These are phyloP conservation scores for Ustulina deusta DNA, from an alignment of 2,329 filamentous ascomycete genomes.

Conservation along the genomic window DNA sequence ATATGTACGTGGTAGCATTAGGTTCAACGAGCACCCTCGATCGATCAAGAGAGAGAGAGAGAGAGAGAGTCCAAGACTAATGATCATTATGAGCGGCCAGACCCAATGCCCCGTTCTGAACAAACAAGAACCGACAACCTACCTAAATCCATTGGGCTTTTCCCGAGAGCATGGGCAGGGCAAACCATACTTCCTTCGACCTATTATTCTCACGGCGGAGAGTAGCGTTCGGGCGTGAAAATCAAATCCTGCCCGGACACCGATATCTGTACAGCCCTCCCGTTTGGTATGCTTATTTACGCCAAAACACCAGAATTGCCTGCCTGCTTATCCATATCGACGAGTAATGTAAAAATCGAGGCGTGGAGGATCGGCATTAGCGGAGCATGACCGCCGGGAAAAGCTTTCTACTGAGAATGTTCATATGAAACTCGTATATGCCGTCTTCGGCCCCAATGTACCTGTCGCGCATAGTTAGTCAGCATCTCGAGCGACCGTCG, in stretches of 20 bases:
- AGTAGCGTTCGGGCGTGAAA: constrained; percentile 7
- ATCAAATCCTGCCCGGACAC: constrained; percentile 22
- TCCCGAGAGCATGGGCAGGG: constrained; percentile 12
- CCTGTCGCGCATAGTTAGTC: constrained; percentile 53
- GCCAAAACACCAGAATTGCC: constrained; percentile 34
- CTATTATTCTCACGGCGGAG: constrained; percentile 9
- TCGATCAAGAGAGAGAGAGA: neutral
- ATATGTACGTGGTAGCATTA: constrained; percentile 34
- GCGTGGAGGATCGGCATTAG: constrained; percentile 50
- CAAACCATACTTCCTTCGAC: constrained; percentile 3
- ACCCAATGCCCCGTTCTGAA: constrained; percentile 11
- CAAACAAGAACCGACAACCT: constrained; percentile 28
- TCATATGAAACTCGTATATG: constrained; percentile 79
- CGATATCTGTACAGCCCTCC: constrained; percentile 27
- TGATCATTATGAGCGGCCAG: constrained; percentile 14
- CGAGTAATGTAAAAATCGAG: constrained; percentile 14
- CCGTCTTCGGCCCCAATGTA: constrained; percentile 77
- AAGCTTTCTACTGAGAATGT: constrained; percentile 70
- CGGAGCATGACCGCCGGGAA: constrained; percentile 67
- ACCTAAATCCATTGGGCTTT: constrained; percentile 29
- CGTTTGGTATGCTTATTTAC: constrained; percentile 33
- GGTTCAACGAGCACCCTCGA: constrained; percentile 14
- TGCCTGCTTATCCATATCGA: constrained; percentile 24
- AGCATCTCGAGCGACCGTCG: neutral
- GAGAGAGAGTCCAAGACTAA: neutral